phyloP scores from a whole-genome alignment of 495 filamentous ascomycete species.

The Letharia columbiana region DNA sequence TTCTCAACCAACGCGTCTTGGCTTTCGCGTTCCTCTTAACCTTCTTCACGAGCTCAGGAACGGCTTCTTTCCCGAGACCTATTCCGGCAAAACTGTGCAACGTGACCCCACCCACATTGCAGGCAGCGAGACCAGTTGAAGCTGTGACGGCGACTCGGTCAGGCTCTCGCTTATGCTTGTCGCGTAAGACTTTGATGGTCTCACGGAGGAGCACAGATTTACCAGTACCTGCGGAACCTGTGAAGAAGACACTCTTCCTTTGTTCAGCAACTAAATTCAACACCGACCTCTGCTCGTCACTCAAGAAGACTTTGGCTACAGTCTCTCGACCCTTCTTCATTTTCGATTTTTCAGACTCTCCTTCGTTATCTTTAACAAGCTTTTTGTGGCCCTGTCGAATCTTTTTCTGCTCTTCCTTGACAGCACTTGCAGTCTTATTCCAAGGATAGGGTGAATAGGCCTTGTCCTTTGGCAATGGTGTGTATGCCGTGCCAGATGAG shows the following conservation, averaged over 20 bases:
- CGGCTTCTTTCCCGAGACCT: slow-evolving; percentile 84
- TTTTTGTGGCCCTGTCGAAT: slow-evolving; percentile 58
- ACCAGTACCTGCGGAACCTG: slow-evolving; percentile 92
- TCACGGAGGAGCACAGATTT: slow-evolving; percentile 93
- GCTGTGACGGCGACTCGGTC: slow-evolving; percentile 88
- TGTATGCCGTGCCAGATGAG: slow-evolving; percentile 16
- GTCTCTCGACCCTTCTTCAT: slow-evolving; percentile 32
- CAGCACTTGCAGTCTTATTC: slow-evolving; percentile 72
- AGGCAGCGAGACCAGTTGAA: slow-evolving; percentile 90
- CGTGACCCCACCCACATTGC: slow-evolving; percentile 92
- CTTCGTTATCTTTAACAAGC: slow-evolving; percentile 37
- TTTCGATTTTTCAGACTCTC: slow-evolving; percentile 30
- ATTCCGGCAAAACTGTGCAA: slow-evolving; percentile 95
- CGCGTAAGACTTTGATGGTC: slow-evolving; percentile 71
- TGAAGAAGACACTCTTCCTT: slow-evolving; percentile 90
- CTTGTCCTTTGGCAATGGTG: slow-evolving; percentile 35
- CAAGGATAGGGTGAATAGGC: slow-evolving; percentile 46
- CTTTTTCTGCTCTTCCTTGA: slow-evolving; percentile 75
- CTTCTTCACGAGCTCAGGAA: slow-evolving; percentile 77
- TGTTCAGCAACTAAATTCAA: slow-evolving; percentile 66
- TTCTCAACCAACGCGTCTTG: slow-evolving; percentile 77
- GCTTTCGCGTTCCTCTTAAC: slow-evolving; percentile 84
- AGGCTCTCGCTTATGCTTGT: slow-evolving; percentile 61
- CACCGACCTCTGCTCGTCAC: slow-evolving; percentile 79
- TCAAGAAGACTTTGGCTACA: slow-evolving; percentile 59